Base-by-base conservation (phyloP, 2,329 filamentous ascomycete genomes). In the Ilyonectria destructans region DNA sequence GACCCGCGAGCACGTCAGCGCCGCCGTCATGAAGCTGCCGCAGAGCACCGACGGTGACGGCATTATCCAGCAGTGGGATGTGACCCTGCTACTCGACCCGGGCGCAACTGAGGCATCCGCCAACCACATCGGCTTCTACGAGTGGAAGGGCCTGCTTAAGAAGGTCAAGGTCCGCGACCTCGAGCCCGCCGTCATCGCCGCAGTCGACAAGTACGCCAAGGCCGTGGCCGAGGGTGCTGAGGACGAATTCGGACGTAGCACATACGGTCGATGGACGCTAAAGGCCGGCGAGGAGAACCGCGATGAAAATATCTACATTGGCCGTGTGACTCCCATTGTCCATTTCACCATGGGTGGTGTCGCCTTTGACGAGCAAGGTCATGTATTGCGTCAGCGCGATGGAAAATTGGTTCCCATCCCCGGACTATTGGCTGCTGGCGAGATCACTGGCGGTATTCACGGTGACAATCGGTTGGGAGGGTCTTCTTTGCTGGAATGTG, bases 301-400 rank as follows among this genome's bases (percentile, higher is more conserved):
- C 0, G 86, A 90, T 0, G 83, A 87, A 4, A 83, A 88, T 31
- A 81, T 91, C 1, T 90, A 88, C 67, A 77, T 91, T 0, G 90
- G 89, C 0, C 83, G 77, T 1, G 88, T 92, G 1, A 92, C 90
- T 5, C 90, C 90, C 0, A 88, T 91, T 0, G 84, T 89, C 2
- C 90, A 92, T 73, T 92, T 91, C 72, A 91, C 90, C 1, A 92
- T 92, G 90, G 90, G 90, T 5, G 90, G 90, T 0, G 89, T 86
- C 0, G 81, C 86, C 2, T 88, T 91, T 70, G 87, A 89, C 71
- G 80, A 85, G 7, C 80, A 84, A 51, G 83, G 85, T 1, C 84
- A 87, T 69, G 85, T 91, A 0, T 73, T 92, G 13, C 78, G 75
- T 8, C 74, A 79, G 2, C 77, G 72, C 0, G 75, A 73, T 3